Base-by-base conservation (phyloP, 148 eudicot genomes). In the Spergularia marina region DNA sequence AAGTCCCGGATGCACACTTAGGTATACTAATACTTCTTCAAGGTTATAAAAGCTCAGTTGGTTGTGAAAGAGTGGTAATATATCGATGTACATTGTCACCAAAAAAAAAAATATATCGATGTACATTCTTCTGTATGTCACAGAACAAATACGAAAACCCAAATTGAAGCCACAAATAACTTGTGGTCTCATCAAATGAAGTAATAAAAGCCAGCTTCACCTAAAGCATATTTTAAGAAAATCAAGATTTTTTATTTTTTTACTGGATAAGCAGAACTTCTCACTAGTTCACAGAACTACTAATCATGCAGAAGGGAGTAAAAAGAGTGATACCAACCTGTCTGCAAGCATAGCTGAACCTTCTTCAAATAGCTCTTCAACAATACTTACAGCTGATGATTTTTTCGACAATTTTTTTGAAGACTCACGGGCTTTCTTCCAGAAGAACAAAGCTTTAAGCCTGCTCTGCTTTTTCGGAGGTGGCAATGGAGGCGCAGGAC, bases 281-380 rank as follows among this genome's bases (percentile, higher is more conserved):
- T 44, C 7, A 18, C 71, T n/a, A 18, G 34, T 44, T 68, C 70
- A 54, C 12, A 74, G 61, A 49, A 79, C 18, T 40, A 17, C 53
- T 21, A 74, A 57, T 70, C 12, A 61, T 39, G 15, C 41, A 77
- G 11, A 59, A 67, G 39, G 21, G 36, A 15, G 39, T 21, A 73
- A 12, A 5, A 67, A 72, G 61, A 18, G 57, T 59, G 54, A 63
- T 49, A 80, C 91, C 62, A 57, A 88, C 97, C 97, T 90, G 79
- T 92, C 97, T 68, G 95, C 92, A 72, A 92, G 90, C 91, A 92
- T 89, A 2, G 97, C 97, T 44, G 97, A 92, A 67, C 97, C 97
- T 83, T 92, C 97, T 86, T 92, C 97, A 77, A 89, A 92, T n/a
- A 92, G 83, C 80, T 92, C 95, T 84, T 92, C 97, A 14, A 92